These are phyloP conservation scores for Colletotrichum salicis DNA, from an alignment of 2,329 filamentous ascomycete genomes.

Conservation along the genomic window DNA sequence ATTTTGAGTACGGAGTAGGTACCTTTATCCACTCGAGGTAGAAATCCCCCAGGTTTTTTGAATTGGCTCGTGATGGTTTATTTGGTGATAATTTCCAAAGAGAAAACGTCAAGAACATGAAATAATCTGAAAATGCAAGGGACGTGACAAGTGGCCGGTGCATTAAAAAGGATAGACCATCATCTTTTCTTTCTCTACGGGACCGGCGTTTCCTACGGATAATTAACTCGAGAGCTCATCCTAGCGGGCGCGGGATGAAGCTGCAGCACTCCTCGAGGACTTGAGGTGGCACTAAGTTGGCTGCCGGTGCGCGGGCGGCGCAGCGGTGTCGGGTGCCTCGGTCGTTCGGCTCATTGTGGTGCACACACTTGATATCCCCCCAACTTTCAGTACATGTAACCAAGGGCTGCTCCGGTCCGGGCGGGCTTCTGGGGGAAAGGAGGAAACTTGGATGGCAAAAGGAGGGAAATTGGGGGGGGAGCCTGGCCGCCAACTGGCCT, in stretches of 20 bases:
- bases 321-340: conserved; percentile 27
- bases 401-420: background rate
- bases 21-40: background rate
- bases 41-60: background rate
- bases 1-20: background rate
- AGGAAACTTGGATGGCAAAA: background rate
- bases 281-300: background rate
- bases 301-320: background rate
- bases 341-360: conserved; percentile 35
- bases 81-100: background rate
- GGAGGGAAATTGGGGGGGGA: background rate
- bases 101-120: background rate
- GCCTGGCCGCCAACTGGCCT: background rate
- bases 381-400: too few species aligned
- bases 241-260: conserved; percentile 18
- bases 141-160: background rate
- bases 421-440: background rate
- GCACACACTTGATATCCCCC: too few species aligned
- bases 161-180: background rate
- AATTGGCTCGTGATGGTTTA: background rate
- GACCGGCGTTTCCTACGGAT: background rate
- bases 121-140: background rate
- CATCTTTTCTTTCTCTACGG: background rate
- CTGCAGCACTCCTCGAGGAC: background rate
- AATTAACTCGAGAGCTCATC: conserved; percentile 14